Evolutionary conservation across 2,329 filamentous ascomycete species (phyloP).

Genomic region (Juglanconis oblonga): DNA sequence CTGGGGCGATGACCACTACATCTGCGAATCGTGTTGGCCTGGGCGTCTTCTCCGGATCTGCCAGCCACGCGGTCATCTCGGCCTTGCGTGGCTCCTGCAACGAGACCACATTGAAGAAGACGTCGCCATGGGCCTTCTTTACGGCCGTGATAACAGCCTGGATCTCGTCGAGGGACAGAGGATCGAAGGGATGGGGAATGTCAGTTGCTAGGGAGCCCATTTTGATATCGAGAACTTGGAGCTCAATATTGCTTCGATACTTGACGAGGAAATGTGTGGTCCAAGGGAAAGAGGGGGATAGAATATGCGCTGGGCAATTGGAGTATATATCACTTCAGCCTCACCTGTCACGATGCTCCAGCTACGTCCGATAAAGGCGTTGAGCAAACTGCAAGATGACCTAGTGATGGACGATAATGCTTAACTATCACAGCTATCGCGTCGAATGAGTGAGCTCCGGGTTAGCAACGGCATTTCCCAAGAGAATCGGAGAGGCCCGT

Average conservation of each 20-base stretch:
- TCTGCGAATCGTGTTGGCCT: constrained; percentile 74
- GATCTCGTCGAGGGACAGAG: constrained; percentile 71
- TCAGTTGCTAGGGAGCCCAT: constrained; percentile 20
- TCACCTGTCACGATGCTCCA: not conserved
- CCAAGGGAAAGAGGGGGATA: not conserved
- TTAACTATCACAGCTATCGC: not conserved
- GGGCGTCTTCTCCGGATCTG: constrained; percentile 55
- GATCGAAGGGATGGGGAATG: constrained; percentile 69
- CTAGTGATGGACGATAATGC: constrained; percentile 1
- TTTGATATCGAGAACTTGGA: not conserved
- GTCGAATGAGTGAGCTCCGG: constrained; percentile 5
- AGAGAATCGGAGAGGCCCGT: not conserved
- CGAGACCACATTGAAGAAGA: constrained; percentile 85
- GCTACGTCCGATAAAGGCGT: constrained; percentile 8
- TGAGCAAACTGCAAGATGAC: not conserved
- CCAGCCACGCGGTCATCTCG: constrained; percentile 78
- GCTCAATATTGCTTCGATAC: not conserved
- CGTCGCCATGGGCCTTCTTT: constrained; percentile 64
- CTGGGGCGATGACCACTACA: constrained; percentile 75
- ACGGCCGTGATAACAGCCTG: constrained; percentile 66
- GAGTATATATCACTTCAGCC: not conserved
- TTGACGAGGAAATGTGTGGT: not conserved
- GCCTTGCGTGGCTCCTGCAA: constrained; percentile 82
- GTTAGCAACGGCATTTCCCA: constrained; percentile 11
- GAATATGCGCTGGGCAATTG: not conserved